Conservation (phyloP, 495 filamentous ascomycete species). For the Acidiella bohemica region DNA sequence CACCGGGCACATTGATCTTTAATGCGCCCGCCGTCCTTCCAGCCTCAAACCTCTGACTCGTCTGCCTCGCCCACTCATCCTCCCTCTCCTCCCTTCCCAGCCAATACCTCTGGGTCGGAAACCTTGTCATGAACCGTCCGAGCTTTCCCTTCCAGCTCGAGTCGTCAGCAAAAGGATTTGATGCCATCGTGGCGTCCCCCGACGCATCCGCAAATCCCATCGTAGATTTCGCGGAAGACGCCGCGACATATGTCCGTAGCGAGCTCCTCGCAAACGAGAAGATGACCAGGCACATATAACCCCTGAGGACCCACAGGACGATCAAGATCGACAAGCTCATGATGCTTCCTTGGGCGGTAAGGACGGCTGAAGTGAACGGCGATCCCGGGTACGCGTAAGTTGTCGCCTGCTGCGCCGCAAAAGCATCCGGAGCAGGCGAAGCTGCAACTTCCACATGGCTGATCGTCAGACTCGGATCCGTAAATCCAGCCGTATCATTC, state of each 20-base stretch:
- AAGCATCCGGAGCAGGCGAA: slow-evolving; percentile 28
- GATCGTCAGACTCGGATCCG: slow-evolving; percentile 50
- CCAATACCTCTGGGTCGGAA: slow-evolving; percentile 60
- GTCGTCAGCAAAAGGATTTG: slow-evolving; percentile 52
- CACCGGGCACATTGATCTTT: slow-evolving; percentile 10
- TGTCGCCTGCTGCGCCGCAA: slow-evolving; percentile 38
- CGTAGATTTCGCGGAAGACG: slow-evolving; percentile 7
- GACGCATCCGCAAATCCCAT: slow-evolving; percentile 33
- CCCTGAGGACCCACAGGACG: slow-evolving; percentile 52
- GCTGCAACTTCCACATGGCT: slow-evolving; percentile 38
- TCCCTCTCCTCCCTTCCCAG: slow-evolving; percentile 40
- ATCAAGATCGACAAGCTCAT: slow-evolving; percentile 62
- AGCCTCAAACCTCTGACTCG: slow-evolving; percentile 49
- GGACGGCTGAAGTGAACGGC: slow-evolving; percentile 25
- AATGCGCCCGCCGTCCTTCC: slow-evolving; percentile 14
- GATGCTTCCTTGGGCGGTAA: slow-evolving; percentile 55
- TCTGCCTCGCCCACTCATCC: slow-evolving; percentile 43
- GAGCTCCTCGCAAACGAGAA: slow-evolving; percentile 64
- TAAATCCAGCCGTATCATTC: slow-evolving; percentile 54
- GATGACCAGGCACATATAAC: slow-evolving; percentile 69
- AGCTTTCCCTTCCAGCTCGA: slow-evolving; percentile 63
- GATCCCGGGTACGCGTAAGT: slow-evolving; percentile 30
- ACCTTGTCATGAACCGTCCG: slow-evolving; percentile 55
- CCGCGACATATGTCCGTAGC: slow-evolving; percentile 41
- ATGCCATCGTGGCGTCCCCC: slow-evolving; percentile 38